A percentile compares a stretch with the other conserved stretches of the same genome.
These are phyloP conservation scores for Neonectria sp. DNA, from an alignment of 2,329 filamentous ascomycete genomes.

Conservation along the genomic window DNA sequence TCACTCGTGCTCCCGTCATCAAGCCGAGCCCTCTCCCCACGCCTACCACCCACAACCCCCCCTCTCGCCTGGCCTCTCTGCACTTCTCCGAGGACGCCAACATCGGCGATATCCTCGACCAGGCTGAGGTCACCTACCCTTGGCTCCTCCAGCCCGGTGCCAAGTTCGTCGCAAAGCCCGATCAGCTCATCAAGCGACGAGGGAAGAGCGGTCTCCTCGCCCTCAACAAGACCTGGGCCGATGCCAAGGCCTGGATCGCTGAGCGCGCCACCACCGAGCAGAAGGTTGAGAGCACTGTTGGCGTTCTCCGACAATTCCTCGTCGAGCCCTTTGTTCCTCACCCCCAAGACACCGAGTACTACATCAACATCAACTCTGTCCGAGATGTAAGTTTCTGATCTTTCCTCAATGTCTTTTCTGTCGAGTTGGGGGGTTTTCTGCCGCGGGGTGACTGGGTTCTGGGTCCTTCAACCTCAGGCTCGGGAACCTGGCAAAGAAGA, in stretches of 20 bases:
- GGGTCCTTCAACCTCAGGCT: conserved; percentile 4
- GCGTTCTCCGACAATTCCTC: conserved; percentile 93
- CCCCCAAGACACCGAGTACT: conserved; percentile 96
- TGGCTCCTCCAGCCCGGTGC: conserved; percentile 88
- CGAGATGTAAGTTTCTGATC: conserved; percentile 85
- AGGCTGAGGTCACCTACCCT: conserved; percentile 96
- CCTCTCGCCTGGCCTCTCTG: conserved; percentile 90
- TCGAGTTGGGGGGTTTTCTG: conserved; percentile 9
- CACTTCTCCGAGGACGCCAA: conserved; percentile 92
- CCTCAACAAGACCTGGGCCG: conserved; percentile 97
- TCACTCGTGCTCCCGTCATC: conserved; percentile 96
- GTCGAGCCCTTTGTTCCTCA: conserved; percentile 99
- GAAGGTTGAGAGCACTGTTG: conserved; percentile 92
- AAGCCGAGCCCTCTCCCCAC: conserved; percentile 95
- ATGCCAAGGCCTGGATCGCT: conserved; percentile 94
- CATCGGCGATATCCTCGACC: conserved; percentile 88
- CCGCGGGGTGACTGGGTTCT: conserved; percentile 3
- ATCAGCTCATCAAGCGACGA: conserved; percentile 99
- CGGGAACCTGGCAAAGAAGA: conserved; percentile 19
- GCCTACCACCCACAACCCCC: conserved; percentile 90
- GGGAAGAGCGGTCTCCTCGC: conserved; percentile 98
- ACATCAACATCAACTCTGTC: conserved; percentile 99
- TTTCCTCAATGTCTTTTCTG: conserved; percentile 42
- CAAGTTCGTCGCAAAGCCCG: conserved; percentile 99
- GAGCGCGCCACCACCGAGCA: conserved; percentile 92